Conservation (phyloP, 1,139 yeast genomes). For the Yamadazyma songkhlaensis region DNA sequence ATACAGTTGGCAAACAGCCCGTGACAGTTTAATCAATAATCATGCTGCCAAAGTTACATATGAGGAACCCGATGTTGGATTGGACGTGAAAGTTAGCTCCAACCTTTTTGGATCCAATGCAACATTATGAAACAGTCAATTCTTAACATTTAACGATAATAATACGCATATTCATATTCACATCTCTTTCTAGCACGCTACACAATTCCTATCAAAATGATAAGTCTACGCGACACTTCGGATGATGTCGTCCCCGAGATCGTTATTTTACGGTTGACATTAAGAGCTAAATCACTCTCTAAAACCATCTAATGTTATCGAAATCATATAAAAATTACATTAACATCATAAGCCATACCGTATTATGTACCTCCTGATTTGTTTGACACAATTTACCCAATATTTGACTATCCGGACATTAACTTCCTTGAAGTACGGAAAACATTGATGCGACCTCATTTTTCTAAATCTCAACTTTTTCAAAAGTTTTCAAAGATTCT, state of each 20-base stretch:
- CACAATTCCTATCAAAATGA: background rate
- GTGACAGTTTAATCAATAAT: constrained; percentile 59
- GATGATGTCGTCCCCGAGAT: constrained; percentile 1
- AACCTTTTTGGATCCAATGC: constrained; percentile 4
- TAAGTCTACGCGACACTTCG: constrained; percentile 14
- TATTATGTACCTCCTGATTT: too few species aligned
- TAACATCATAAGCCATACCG: too few species aligned
- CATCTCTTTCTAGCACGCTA: background rate
- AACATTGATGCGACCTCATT: constrained; percentile 4
- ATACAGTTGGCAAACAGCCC: constrained; percentile 93
- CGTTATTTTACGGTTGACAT: background rate
- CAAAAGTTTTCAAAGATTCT: constrained; percentile 1
- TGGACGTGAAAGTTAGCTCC: constrained; percentile 4
- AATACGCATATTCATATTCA: background rate
- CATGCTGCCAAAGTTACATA: constrained; percentile 44
- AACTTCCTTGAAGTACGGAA: constrained; percentile 3
- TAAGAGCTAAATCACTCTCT: background rate
- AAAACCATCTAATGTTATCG: too few species aligned
- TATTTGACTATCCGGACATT: constrained; percentile 2
- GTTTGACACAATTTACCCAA: too few species aligned
- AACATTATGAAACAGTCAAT: background rate
- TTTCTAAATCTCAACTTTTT: constrained; percentile 1
- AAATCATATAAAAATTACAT: too few species aligned
- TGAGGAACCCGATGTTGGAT: constrained; percentile 30
- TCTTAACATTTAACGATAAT: too few species aligned